phyloP scores from a whole-genome alignment of 2,329 filamentous ascomycete species.

The Paecilomyces dactylethromorphus region DNA sequence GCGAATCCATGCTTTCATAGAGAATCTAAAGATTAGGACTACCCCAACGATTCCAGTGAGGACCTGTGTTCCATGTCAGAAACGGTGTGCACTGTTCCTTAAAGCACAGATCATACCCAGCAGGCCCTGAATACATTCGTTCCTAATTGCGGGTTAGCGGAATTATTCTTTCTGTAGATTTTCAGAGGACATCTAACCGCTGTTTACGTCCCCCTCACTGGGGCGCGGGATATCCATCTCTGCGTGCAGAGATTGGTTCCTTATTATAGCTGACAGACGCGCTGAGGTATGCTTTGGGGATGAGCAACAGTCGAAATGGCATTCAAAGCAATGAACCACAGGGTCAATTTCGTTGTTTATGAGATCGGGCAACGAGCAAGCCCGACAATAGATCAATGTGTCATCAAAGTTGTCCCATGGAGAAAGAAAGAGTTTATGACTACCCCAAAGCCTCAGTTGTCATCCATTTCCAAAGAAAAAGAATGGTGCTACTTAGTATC shows the following conservation, averaged over 20 bases:
- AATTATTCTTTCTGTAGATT: neutral
- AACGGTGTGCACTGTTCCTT: neutral
- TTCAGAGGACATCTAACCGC: conserved; percentile 4
- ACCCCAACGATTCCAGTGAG: conserved; percentile 11
- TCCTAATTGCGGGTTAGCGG: conserved; percentile 2
- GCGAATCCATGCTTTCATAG: conserved; percentile 23
- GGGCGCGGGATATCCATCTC: conserved; percentile 13
- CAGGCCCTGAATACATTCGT: conserved; percentile 6
- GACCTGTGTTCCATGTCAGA: conserved; percentile 3
- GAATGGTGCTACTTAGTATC: neutral
- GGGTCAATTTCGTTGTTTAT: neutral
- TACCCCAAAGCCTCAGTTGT: neutral
- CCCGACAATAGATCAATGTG: neutral
- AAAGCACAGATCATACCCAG: conserved; percentile 2
- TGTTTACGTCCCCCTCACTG: conserved; percentile 11
- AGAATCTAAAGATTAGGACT: conserved; percentile 11
- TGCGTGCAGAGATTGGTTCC: neutral
- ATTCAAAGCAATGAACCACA: neutral
- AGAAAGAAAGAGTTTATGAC: neutral
- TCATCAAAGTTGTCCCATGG: neutral
- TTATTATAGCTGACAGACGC: neutral
- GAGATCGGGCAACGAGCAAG: neutral
- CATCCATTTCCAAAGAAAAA: neutral
- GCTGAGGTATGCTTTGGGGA: neutral
- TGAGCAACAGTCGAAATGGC: neutral